phyloP scores from a whole-genome alignment of 1,284 basidiomycete genomes.

The Fomes fomentarius region DNA sequence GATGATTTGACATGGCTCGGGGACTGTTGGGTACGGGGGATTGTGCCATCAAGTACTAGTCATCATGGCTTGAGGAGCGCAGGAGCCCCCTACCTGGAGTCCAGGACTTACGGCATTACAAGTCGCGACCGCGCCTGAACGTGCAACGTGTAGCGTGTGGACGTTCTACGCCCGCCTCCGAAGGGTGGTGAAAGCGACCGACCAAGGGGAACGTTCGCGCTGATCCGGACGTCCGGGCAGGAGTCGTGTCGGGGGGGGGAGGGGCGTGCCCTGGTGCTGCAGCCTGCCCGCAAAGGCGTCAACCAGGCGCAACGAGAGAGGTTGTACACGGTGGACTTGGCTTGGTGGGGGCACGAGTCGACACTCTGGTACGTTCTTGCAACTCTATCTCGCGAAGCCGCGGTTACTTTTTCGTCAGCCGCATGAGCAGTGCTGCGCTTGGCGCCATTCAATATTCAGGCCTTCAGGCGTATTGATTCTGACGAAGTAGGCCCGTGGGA shows the following conservation, averaged over 20 bases:
- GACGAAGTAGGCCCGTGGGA: constrained; percentile 5
- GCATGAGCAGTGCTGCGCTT: background rate
- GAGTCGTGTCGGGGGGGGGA: background rate
- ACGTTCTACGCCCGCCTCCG: too few species aligned
- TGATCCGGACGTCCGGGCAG: constrained; percentile 11
- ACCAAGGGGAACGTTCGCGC: background rate
- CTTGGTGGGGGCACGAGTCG: background rate
- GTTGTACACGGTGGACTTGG: too few species aligned
- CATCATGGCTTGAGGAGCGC: too few species aligned
- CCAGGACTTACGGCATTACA: background rate
- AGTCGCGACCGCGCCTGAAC: too few species aligned
- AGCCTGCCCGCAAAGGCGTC: background rate
- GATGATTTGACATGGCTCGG: too few species aligned
- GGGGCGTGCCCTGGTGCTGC: background rate
- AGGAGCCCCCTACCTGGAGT: too few species aligned
- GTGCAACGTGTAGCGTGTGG: too few species aligned
- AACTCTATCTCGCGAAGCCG: constrained; percentile 22
- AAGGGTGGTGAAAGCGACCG: too few species aligned
- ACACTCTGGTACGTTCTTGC: constrained; percentile 2
- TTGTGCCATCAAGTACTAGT: too few species aligned
- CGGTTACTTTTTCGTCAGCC: constrained; percentile 16
- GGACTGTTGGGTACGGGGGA: too few species aligned
- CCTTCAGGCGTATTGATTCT: background rate
- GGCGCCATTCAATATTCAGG: background rate
- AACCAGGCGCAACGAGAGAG: too few species aligned